Evolutionary conservation across 148 eudicot species (phyloP), one percentile per base, ranked within the genome.

Genomic region (Polygonum aviculare): DNA sequence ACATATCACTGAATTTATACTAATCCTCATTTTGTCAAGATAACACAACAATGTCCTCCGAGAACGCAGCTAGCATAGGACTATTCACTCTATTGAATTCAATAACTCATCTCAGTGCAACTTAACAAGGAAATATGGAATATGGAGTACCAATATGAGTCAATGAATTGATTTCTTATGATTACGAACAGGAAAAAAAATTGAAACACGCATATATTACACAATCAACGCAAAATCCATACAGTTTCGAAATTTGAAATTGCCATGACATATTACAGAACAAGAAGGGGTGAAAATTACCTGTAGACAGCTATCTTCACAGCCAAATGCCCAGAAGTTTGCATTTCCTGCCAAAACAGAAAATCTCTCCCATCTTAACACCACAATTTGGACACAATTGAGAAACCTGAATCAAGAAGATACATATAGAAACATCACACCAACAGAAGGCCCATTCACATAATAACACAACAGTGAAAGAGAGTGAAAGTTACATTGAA

Each of bases 301-400:
- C 31, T 26, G 31, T 26, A 26, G 31, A 26, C 31, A 26, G 31
- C 0, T 26, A 26, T 0, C 31, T 26, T 26, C 31, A 26, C 31
- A 26, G 31, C 31, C 31, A 26, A 26, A 26, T 26, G 31, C 31
- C 31, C 31, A 26, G 31, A 26, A 26, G 31, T 26, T 26, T 26
- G 31, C 31, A 26, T 26, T 26, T 26, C 31, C 31, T 26, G 31
- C 31, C 31, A 26, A 26, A 26, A 39, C 96, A 93, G 78, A 93
- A 91, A 75, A 91, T 89, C 79, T 91, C 96, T 74, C 98, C 96
- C 98, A 93, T 89, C 22, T 77, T 85, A n/a, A 93, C 92, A 60
- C 98, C 98, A 38, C 98, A 93, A 70, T 93, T 93, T 11, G 92
- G 84, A 79, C 98, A 93, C 38, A 84, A 86, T 47, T 72, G 86